phyloP scores from a whole-genome alignment of 768 basidiomycete species.

The Phylloporus scabripes region DNA sequence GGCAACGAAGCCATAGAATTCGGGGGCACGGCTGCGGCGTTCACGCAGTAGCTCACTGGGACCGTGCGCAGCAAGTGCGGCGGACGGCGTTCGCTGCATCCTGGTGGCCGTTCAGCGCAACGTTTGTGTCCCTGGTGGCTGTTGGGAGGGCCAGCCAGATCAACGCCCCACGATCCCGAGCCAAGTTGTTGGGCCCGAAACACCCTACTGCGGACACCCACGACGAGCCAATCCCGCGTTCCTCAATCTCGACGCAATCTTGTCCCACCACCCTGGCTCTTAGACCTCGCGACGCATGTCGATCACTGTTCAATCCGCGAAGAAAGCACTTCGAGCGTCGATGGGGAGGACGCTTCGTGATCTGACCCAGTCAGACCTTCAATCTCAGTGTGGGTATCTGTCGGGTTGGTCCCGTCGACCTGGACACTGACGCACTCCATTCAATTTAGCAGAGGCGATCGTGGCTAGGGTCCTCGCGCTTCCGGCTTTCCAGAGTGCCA shows the following conservation, averaged over 20 bases:
- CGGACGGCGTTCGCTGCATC: conserved; percentile 34
- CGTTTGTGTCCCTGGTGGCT: not conserved
- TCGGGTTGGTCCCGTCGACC: not conserved
- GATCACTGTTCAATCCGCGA: conserved; percentile 29
- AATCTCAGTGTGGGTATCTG: conserved; percentile 51
- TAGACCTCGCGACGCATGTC: conserved; percentile 17
- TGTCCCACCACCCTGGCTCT: not conserved
- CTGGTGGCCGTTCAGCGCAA: not conserved
- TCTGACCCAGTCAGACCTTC: conserved; percentile 40
- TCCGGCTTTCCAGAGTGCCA: conserved; percentile 45
- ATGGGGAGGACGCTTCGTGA: conserved; percentile 41
- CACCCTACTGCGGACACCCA: too few species aligned
- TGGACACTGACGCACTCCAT: conserved; percentile 2
- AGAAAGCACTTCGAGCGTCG: conserved; percentile 56
- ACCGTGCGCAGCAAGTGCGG: conserved; percentile 40
- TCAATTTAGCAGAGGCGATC: conserved; percentile 31
- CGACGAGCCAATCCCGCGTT: not conserved
- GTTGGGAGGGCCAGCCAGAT: not conserved
- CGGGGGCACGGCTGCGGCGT: conserved; percentile 63
- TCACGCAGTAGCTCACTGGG: conserved; percentile 38
- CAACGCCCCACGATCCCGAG: not conserved
- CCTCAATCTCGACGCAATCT: conserved; percentile 2
- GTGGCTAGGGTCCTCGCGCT: conserved; percentile 43
- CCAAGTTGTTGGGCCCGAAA: conserved; percentile 8
- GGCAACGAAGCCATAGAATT: conserved; percentile 89